Evolutionary conservation across 176 grass and related monocot species (phyloP).

Genomic region (Pontederia paniculata): DNA sequence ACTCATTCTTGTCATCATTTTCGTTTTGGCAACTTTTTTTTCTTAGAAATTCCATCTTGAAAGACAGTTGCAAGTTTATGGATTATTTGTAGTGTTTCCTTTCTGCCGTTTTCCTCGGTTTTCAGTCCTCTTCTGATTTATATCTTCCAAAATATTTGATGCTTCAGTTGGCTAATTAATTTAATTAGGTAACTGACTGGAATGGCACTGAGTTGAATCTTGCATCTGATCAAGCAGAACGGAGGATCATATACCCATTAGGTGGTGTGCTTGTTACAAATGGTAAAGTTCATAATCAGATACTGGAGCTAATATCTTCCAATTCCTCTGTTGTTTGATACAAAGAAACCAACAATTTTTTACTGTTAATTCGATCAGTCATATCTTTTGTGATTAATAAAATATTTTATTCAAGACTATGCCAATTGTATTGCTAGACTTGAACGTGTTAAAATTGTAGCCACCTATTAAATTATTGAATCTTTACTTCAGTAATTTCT

Average conservation of each 20-base stretch:
- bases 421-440: no score
- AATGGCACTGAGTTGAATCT: constrained; percentile 51
- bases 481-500: no score
- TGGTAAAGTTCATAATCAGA: constrained; percentile 43
- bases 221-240: constrained; percentile 52
- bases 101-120: background rate
- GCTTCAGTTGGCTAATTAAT: background rate
- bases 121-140: background rate
- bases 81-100: no score
- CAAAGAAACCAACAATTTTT: background rate
- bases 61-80: no score
- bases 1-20: no score
- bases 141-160: background rate
- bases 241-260: constrained; percentile 63
- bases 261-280: constrained; percentile 79
- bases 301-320: constrained; percentile 62
- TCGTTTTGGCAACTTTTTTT: no score
- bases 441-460: no score
- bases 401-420: no score
- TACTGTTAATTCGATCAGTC: background rate
- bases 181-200: constrained; percentile 74
- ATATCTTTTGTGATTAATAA: background rate
- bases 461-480: no score
- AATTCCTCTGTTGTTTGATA: constrained; percentile 16
- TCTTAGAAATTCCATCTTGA: no score